phyloP scores from a whole-genome alignment of 352 stramenopile genomes.

The Pilasporangium apinafurcum region DNA sequence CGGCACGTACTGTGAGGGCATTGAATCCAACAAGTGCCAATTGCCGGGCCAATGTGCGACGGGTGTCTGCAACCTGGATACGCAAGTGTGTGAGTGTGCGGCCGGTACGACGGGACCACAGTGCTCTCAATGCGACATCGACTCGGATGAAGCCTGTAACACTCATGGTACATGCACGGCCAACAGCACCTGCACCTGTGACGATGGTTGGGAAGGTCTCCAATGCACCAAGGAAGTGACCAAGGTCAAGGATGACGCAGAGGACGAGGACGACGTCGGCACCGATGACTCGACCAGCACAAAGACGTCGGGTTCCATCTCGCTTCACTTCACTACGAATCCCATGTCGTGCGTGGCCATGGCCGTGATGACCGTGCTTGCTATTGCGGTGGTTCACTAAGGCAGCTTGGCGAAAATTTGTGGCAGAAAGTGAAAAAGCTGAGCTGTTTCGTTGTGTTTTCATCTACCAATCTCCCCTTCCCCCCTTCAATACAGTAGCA shows the following conservation, averaged over 20 bases:
- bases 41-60: constrained; percentile 61
- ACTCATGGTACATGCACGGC: constrained; percentile 47
- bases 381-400: constrained; percentile 17
- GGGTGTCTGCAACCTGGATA: constrained; percentile 64
- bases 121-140: constrained; percentile 65
- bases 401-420: neutral
- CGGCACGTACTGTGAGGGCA: constrained; percentile 38
- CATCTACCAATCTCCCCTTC: too few species aligned
- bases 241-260: constrained; percentile 14
- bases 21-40: constrained; percentile 74
- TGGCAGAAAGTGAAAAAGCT: too few species aligned
- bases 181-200: constrained; percentile 48
- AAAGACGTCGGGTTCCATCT: constrained; percentile 10
- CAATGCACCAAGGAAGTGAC: constrained; percentile 67
- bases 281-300: constrained; percentile 3
- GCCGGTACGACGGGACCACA: constrained; percentile 59
- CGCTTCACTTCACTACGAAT: constrained; percentile 10
- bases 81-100: constrained; percentile 53
- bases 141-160: constrained; percentile 49
- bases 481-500: neutral
- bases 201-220: constrained; percentile 49
- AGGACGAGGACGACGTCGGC: constrained; percentile 10
- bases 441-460: too few species aligned
- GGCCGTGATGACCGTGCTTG: constrained; percentile 20
- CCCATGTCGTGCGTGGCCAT: constrained; percentile 15